A percentile compares a stretch with the other conserved stretches of the same genome.
phyloP scores from a whole-genome alignment of 805 yeast genomes.

The Kazachstania bromeliacearum region DNA sequence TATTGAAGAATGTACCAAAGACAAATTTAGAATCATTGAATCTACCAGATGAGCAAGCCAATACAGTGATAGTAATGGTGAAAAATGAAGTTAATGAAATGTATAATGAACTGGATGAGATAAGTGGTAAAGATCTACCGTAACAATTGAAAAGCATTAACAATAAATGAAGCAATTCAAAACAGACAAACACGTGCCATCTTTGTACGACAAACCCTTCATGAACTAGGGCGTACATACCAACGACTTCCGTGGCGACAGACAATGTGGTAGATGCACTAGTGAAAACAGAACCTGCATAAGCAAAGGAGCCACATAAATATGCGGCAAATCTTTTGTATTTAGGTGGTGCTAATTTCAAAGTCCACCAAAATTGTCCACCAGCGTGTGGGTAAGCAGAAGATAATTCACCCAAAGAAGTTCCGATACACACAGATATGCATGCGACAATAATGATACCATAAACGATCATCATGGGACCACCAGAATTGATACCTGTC shows the following conservation, averaged over 20 bases:
- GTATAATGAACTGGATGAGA: constrained; percentile 45
- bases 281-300: constrained; percentile 57
- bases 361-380: constrained; percentile 56
- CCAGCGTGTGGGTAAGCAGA: constrained; percentile 57
- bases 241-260: constrained; percentile 46
- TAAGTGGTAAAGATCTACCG: constrained; percentile 43
- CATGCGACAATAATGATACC: constrained; percentile 47
- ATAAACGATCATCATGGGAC: constrained; percentile 50
- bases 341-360: constrained; percentile 42
- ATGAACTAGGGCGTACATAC: constrained; percentile 36
- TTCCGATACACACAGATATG: constrained; percentile 41
- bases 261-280: constrained; percentile 54
- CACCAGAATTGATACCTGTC: constrained; percentile 50
- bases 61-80: constrained; percentile 46
- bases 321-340: constrained; percentile 41
- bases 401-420: constrained; percentile 45
- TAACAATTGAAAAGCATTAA: constrained; percentile 45
- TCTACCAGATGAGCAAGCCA: constrained; percentile 48
- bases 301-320: constrained; percentile 55
- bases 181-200: constrained; percentile 52
- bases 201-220: constrained; percentile 33
- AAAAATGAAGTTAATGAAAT: constrained; percentile 46
- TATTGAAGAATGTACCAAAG: constrained; percentile 46
- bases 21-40: constrained; percentile 48
- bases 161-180: constrained; percentile 38